These are phyloP conservation scores for Aspergillus egyptiacus DNA, from an alignment of 495 filamentous ascomycete species.

Conservation along the genomic window DNA sequence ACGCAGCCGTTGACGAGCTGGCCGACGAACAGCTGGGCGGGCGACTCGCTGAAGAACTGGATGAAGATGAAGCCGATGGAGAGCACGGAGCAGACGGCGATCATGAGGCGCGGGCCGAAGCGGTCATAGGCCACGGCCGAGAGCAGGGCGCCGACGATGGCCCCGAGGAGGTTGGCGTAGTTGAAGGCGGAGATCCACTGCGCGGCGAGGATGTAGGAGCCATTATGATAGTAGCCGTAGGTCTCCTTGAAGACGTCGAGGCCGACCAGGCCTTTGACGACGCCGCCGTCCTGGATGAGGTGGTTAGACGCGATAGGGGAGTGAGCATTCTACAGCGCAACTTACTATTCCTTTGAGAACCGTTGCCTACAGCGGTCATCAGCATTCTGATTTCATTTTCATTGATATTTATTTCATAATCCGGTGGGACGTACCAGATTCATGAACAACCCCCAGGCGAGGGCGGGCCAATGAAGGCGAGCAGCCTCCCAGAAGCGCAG, in stretches of 20 bases:
- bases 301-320: no score
- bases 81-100: constrained; percentile 25
- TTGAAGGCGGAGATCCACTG: constrained; percentile 48
- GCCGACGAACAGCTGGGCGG: constrained; percentile 28
- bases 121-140: constrained; percentile 26
- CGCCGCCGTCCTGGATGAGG: constrained; percentile 16
- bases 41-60: constrained; percentile 31
- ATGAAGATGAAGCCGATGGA: constrained; percentile 33
- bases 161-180: constrained; percentile 66
- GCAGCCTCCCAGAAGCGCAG: constrained; percentile 27
- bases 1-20: constrained; percentile 31
- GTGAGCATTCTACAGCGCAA: no score
- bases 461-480: constrained; percentile 24
- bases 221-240: constrained; percentile 26
- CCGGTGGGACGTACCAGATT: constrained; percentile 19
- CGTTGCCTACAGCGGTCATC: constrained; percentile 16
- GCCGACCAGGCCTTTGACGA: constrained; percentile 28
- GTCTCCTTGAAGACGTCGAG: constrained; percentile 27
- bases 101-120: constrained; percentile 26
- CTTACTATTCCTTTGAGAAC: constrained; percentile 27
- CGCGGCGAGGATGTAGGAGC: constrained; percentile 23
- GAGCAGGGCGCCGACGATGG: constrained; percentile 52
- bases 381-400: background rate
- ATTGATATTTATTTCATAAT: no score
- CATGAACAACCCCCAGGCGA: constrained; percentile 29